Conservation (phyloP, 2,329 filamentous ascomycete genomes). For the Truncatella angustata region DNA sequence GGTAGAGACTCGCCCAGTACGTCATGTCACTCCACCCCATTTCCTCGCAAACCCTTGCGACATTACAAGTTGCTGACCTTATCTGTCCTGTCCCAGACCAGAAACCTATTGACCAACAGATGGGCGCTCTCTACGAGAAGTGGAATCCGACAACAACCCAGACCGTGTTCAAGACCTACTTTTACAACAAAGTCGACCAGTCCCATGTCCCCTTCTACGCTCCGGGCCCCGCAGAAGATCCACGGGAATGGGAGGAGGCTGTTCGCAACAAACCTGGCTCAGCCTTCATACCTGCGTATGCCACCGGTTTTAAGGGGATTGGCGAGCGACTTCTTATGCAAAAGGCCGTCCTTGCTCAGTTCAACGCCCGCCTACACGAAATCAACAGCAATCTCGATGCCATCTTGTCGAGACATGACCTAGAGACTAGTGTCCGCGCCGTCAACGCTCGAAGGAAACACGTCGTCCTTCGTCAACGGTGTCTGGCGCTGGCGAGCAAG, state of each 20-base stretch:
- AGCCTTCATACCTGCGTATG: slow-evolving; percentile 74
- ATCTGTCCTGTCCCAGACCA: slow-evolving; percentile 47
- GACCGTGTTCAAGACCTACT: slow-evolving; percentile 78
- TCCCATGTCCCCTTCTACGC: slow-evolving; percentile 74
- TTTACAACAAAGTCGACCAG: slow-evolving; percentile 82
- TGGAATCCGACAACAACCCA: slow-evolving; percentile 69
- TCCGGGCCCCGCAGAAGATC: slow-evolving; percentile 67
- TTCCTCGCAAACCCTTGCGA: neutral
- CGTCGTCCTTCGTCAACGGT: slow-evolving; percentile 69
- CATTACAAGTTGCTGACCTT: slow-evolving; percentile 8
- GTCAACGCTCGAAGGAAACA: slow-evolving; percentile 72
- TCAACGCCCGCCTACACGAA: slow-evolving; percentile 72
- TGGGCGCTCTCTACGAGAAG: slow-evolving; percentile 67
- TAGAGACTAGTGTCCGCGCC: slow-evolving; percentile 71
- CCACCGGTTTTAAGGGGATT: slow-evolving; percentile 69
- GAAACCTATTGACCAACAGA: slow-evolving; percentile 73
- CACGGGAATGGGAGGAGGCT: slow-evolving; percentile 80
- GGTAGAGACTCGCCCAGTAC: slow-evolving; percentile 28
- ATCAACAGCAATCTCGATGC: slow-evolving; percentile 73
- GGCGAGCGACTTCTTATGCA: slow-evolving; percentile 72
- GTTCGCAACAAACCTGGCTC: slow-evolving; percentile 75
- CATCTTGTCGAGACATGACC: slow-evolving; percentile 73
- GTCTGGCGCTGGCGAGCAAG: slow-evolving; percentile 71
- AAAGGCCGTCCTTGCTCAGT: slow-evolving; percentile 64
- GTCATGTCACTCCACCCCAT: slow-evolving; percentile 3